Evolutionary conservation across 805 yeast genomes (phyloP).

Genomic region (Sungouiozyma intestinalis): DNA sequence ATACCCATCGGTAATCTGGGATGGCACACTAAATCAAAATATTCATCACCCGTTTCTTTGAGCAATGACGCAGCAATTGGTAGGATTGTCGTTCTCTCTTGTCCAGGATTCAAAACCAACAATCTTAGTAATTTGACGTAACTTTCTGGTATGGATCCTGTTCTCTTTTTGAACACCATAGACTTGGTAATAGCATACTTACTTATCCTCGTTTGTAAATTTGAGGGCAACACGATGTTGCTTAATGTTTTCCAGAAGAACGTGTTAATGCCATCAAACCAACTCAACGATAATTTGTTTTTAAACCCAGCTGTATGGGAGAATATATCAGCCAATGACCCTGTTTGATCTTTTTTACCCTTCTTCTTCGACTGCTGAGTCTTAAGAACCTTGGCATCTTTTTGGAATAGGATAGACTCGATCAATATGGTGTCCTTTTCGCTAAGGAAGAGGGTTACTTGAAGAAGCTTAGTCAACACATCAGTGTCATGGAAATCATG

Average conservation of each 20-base stretch:
- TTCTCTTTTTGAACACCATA: constrained; percentile 21
- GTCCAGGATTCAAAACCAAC: constrained; percentile 60
- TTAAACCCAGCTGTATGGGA: constrained; percentile 53
- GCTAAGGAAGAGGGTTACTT: constrained; percentile 38
- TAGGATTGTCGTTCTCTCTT: constrained; percentile 49
- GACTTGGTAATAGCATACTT: constrained; percentile 34
- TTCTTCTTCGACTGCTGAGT: constrained; percentile 26
- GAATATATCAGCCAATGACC: constrained; percentile 55
- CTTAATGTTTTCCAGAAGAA: constrained; percentile 43
- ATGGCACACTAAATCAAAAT: constrained; percentile 51
- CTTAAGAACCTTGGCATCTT: constrained; percentile 4
- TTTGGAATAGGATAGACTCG: constrained; percentile 12
- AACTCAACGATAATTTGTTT: constrained; percentile 31
- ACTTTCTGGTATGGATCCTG: constrained; percentile 21
- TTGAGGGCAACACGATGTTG: constrained; percentile 44
- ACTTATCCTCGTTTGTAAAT: constrained; percentile 51
- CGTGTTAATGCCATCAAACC: constrained; percentile 22
- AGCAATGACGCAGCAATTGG: constrained; percentile 57
- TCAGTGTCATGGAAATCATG: constrained; percentile 40
- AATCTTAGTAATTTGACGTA: constrained; percentile 36
- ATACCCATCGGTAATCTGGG: constrained; percentile 60
- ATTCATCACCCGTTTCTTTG: constrained; percentile 35
- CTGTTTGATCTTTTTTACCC: constrained; percentile 34
- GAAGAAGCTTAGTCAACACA: constrained; percentile 45
- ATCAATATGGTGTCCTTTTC: constrained; percentile 25